Evolutionary conservation across 495 filamentous ascomycete genomes (phyloP), one percentile per base, ranked within the genome.

Genomic region (Hypoxylon rickii): DNA sequence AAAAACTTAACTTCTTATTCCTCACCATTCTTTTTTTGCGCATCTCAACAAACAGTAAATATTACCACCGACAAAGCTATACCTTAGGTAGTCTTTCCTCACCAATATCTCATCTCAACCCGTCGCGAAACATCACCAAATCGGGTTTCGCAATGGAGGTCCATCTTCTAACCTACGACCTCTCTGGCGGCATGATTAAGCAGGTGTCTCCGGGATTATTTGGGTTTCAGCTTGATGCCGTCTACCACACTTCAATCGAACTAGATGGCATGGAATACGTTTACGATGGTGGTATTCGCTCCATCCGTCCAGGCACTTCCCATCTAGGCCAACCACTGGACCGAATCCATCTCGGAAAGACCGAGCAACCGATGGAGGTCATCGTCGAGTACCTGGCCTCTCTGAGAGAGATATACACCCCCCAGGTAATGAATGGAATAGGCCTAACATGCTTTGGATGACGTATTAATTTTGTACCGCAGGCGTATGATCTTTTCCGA

Each of bases 221-320:
- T 22, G 89, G 89, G 0, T 86, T 84, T 47, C 87, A 91, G 36
- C 82, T 92, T 15, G 92, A 96, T 72, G 92, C 92, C 22, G 82
- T 96, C 37, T 97, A 96, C 66, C 92, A 96, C 63, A 96, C 92
- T 0, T 86, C 91, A 1, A 83, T 98, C 21, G 87, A 96, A 11
- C 76, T 97, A 21, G 81, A 84, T 19, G 86, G 86, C n/a, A 58
- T 64, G 39, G 75, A 78, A 63, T 81, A 81, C 64, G 72, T 78
- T 31, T 82, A 76, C 51, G 74, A 82, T 50, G 75, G 81, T 13
- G 92, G 91, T 38, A 85, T 98, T 26, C 89, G 96, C 59, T 85
- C 81, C n/a, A 87, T 89, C 42, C 64, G 70, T 8, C 88, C 94
- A 0, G 92, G 94, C 0, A 79, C 76, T 12, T 96, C 90, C 4